These are phyloP conservation scores for Phytomonas serpens DNA, from an alignment of 208 protist genomes.

Conservation along the genomic window DNA sequence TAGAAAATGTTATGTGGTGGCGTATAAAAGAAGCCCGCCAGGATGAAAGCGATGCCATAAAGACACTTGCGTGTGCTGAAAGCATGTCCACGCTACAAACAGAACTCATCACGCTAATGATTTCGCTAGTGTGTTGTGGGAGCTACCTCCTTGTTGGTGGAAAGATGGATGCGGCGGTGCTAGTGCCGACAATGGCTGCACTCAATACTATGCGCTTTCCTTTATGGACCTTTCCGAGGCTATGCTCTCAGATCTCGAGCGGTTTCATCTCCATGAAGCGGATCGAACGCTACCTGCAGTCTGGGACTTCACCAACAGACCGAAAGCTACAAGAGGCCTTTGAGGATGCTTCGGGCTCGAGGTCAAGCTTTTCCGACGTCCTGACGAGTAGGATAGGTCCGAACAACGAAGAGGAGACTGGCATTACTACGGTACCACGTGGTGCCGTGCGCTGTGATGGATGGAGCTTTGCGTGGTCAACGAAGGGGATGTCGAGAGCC, in stretches of 20 bases:
- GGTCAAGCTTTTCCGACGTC: not conserved
- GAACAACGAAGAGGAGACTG: not conserved
- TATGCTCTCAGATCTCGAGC: constrained; percentile 47
- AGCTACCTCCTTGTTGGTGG: constrained; percentile 48
- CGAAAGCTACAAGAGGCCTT: constrained; percentile 9
- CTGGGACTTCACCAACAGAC: constrained; percentile 17
- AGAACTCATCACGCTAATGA: constrained; percentile 48
- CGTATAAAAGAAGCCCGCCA: constrained; percentile 30
- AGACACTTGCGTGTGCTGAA: constrained; percentile 26
- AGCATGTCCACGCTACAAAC: constrained; percentile 38
- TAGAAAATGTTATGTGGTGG: constrained; percentile 33
- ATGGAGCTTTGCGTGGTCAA: constrained; percentile 26
- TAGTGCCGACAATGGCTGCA: constrained; percentile 65
- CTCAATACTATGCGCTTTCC: constrained; percentile 68
- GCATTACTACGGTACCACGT: not conserved
- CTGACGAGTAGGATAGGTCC: not conserved
- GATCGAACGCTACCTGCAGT: constrained; percentile 47
- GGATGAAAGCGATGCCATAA: constrained; percentile 38
- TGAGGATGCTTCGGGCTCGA: not conserved
- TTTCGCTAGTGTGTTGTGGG: constrained; percentile 53
- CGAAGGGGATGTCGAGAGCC: not conserved
- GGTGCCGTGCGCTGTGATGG: constrained; percentile 23
- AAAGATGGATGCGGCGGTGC: constrained; percentile 44
- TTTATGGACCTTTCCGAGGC: constrained; percentile 46
- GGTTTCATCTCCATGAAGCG: constrained; percentile 50